Evolutionary conservation across 192 early-diverging fungal species (phyloP).

Genomic region (Entophlyctis luteolus): DNA sequence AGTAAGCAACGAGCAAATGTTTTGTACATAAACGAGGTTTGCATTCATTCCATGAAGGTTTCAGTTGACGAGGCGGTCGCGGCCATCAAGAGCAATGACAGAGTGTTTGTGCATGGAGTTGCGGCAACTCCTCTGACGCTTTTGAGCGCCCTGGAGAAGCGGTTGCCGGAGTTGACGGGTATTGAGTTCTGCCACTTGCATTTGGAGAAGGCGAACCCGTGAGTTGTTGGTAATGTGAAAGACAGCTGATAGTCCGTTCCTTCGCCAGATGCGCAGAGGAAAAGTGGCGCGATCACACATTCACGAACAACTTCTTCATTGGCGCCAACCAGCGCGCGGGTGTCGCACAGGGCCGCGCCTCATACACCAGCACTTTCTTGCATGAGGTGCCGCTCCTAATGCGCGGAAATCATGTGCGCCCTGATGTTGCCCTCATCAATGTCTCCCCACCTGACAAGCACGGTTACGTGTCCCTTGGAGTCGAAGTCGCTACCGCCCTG

Average conservation of each 20-base stretch:
- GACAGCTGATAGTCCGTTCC: not conserved
- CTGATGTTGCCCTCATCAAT: constrained; percentile 52
- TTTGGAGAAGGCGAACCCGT: constrained; percentile 42
- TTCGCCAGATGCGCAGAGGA: not conserved
- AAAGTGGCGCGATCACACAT: constrained; percentile 26
- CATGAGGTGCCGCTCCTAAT: constrained; percentile 34
- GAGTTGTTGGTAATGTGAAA: not conserved
- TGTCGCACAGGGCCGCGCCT: constrained; percentile 33
- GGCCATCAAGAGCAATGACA: constrained; percentile 26
- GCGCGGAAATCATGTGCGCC: constrained; percentile 24
- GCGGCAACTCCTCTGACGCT: constrained; percentile 17
- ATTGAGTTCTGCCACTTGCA: constrained; percentile 47
- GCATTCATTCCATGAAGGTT: not conserved
- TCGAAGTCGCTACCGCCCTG: constrained; percentile 36
- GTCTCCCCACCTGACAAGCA: constrained; percentile 49
- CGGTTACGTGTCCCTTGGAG: constrained; percentile 44
- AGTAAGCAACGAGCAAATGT: not conserved
- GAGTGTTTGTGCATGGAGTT: constrained; percentile 46
- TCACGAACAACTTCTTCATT: constrained; percentile 49
- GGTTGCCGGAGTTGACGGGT: constrained; percentile 24
- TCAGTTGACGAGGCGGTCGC: constrained; percentile 42
- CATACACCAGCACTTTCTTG: constrained; percentile 44
- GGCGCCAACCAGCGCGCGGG: constrained; percentile 36
- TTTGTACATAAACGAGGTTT: not conserved
- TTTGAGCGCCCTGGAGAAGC: constrained; percentile 30